phyloP scores from a whole-genome alignment of 2,329 filamentous ascomycete genomes.

The Microdochium bolleyi region DNA sequence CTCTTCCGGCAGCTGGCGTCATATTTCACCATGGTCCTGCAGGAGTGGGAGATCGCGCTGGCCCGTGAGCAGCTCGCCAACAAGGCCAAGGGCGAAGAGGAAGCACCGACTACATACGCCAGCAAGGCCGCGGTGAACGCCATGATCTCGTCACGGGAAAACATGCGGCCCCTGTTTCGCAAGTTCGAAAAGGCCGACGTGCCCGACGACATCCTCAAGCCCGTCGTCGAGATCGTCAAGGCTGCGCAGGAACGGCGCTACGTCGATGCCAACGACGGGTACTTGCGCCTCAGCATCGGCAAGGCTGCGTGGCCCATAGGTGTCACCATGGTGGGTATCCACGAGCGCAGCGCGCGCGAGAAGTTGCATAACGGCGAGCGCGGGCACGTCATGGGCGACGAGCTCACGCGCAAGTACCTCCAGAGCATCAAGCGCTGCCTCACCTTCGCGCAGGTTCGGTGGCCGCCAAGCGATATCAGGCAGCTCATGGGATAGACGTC shows the following conservation, averaged over 20 bases:
- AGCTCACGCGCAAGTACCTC: slow-evolving; percentile 88
- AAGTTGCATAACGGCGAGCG: slow-evolving; percentile 85
- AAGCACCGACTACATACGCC: slow-evolving; percentile 50
- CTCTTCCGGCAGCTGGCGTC: slow-evolving; percentile 83
- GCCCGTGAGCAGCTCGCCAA: slow-evolving; percentile 44
- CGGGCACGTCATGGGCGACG: slow-evolving; percentile 95
- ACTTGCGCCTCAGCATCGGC: slow-evolving; percentile 85
- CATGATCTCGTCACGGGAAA: slow-evolving; percentile 81
- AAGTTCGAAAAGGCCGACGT: slow-evolving; percentile 78
- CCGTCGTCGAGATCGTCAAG: slow-evolving; percentile 85
- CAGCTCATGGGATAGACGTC: slow-evolving; percentile 81
- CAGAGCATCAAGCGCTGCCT: slow-evolving; percentile 97
- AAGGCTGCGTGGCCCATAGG: slow-evolving; percentile 98
- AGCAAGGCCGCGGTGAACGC: slow-evolving; percentile 76
- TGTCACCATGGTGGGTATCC: slow-evolving; percentile 99
- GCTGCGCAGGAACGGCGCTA: slow-evolving; percentile 87
- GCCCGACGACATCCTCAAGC: slow-evolving; percentile 69
- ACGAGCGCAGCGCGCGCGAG: slow-evolving; percentile 91
- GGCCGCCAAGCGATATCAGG: slow-evolving; percentile 85
- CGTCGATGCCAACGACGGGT: slow-evolving; percentile 94
- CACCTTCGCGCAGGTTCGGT: slow-evolving; percentile 93
- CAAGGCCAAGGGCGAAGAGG: not conserved
- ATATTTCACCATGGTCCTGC: slow-evolving; percentile 94
- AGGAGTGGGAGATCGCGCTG: slow-evolving; percentile 77
- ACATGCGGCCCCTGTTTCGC: slow-evolving; percentile 83